Evolutionary conservation across 2,329 filamentous ascomycete species (phyloP).

Genomic region (Chrysoporthe cubensis): DNA sequence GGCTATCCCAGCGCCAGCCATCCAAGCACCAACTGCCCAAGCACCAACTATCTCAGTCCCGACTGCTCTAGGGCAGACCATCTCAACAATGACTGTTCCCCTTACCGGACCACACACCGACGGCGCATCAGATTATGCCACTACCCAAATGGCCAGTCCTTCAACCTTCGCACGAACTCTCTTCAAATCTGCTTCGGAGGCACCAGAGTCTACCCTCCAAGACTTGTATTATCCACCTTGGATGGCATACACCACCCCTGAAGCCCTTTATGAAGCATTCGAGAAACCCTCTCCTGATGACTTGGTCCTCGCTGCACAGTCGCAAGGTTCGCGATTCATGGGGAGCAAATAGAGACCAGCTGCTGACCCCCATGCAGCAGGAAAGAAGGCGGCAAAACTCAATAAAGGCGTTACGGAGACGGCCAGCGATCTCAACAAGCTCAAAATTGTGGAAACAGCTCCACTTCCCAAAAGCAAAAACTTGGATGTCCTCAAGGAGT

Average conservation of each 20-base stretch:
- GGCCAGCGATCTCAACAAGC: conserved; percentile 42
- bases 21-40: neutral
- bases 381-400: conserved; percentile 46
- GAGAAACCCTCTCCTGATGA: conserved; percentile 90
- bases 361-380: conserved; percentile 59
- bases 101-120: conserved; percentile 2
- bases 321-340: conserved; percentile 76
- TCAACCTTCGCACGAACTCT: conserved; percentile 62
- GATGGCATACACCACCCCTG: conserved; percentile 45
- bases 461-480: conserved; percentile 73
- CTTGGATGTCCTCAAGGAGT: conserved; percentile 81
- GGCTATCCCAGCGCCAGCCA: neutral
- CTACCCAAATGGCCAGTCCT: conserved; percentile 39
- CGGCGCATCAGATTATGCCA: neutral
- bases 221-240: conserved; percentile 53
- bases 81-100: neutral
- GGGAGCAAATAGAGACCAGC: conserved; percentile 53
- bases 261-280: conserved; percentile 67
- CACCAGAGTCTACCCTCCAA: conserved; percentile 30
- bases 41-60: neutral
- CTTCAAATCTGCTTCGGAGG: conserved; percentile 45
- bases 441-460: conserved; percentile 52
- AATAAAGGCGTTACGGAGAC: conserved; percentile 42
- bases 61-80: neutral
- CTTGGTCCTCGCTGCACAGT: conserved; percentile 82